Conservation (phyloP, 768 basidiomycete species). For the Suillus sp. region DNA sequence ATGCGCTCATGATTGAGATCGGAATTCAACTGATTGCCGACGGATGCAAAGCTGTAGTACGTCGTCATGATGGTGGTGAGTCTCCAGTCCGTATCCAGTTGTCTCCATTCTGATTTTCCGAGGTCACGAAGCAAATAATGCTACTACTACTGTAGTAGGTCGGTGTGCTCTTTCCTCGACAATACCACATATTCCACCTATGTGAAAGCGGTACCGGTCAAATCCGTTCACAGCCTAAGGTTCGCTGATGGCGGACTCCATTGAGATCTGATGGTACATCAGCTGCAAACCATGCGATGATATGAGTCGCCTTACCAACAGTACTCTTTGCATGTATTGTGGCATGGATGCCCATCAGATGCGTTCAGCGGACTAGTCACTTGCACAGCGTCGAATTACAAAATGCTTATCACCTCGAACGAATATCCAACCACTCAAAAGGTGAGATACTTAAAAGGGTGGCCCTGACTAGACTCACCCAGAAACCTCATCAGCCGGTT, state of each 20-base stretch:
- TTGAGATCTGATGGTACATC: not conserved
- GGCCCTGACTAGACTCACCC: not conserved
- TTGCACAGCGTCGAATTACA: not conserved
- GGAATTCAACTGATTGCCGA: too few species aligned
- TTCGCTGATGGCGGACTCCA: not conserved
- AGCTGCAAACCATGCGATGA: not conserved
- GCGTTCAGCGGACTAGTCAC: not conserved
- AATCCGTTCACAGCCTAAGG: too few species aligned
- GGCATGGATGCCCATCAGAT: not conserved
- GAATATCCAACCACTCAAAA: not conserved
- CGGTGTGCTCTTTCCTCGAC: too few species aligned
- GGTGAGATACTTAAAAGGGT: not conserved
- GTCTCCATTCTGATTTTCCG: too few species aligned
- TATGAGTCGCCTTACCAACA: not conserved
- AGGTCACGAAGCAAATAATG: too few species aligned
- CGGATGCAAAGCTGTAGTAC: too few species aligned
- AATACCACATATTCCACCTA: too few species aligned
- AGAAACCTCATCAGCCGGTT: not conserved
- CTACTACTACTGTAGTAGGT: too few species aligned
- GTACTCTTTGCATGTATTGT: not conserved
- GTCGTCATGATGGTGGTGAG: too few species aligned
- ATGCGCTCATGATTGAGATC: too few species aligned
- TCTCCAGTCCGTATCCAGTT: too few species aligned
- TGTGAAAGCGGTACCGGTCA: too few species aligned
- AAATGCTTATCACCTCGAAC: not conserved